phyloP scores from a whole-genome alignment of 2,329 filamentous ascomycete species.

The Penicillium sp. region DNA sequence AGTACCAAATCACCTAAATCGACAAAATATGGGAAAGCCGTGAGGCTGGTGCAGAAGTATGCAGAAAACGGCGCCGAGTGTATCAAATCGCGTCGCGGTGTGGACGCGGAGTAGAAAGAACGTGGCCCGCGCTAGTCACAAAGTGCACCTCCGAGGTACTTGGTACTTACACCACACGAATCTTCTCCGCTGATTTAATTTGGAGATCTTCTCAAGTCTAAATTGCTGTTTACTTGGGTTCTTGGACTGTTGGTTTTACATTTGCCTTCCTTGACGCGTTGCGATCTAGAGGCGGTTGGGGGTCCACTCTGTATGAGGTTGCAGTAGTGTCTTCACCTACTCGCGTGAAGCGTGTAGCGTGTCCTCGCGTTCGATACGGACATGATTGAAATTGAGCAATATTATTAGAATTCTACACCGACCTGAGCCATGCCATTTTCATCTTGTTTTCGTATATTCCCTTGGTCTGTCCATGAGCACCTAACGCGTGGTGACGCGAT shows the following conservation, averaged over 20 bases:
- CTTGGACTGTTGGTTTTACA: neutral
- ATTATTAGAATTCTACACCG: neutral
- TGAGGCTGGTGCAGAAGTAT: slow-evolving; percentile 25
- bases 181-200: neutral
- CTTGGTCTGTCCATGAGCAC: neutral
- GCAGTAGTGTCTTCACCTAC: slow-evolving; percentile 2
- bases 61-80: slow-evolving; percentile 18
- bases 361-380: neutral
- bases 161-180: slow-evolving; percentile 4
- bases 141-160: slow-evolving; percentile 16
- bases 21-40: slow-evolving; percentile 6
- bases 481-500: slow-evolving; percentile 20
- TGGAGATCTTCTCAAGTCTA: neutral
- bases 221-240: neutral
- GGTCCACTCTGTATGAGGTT: slow-evolving; percentile 3
- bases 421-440: neutral
- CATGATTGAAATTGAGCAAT: neutral
- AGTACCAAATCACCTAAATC: slow-evolving; percentile 10
- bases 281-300: neutral
- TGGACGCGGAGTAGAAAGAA: slow-evolving; percentile 33
- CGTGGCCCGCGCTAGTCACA: slow-evolving; percentile 29
- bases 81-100: slow-evolving; percentile 36
- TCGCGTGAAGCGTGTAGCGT: neutral
- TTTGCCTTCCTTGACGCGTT: neutral
- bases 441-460: neutral